Base-by-base conservation (phyloP, 495 filamentous ascomycete genomes). In the Daldinia vernicosa region DNA sequence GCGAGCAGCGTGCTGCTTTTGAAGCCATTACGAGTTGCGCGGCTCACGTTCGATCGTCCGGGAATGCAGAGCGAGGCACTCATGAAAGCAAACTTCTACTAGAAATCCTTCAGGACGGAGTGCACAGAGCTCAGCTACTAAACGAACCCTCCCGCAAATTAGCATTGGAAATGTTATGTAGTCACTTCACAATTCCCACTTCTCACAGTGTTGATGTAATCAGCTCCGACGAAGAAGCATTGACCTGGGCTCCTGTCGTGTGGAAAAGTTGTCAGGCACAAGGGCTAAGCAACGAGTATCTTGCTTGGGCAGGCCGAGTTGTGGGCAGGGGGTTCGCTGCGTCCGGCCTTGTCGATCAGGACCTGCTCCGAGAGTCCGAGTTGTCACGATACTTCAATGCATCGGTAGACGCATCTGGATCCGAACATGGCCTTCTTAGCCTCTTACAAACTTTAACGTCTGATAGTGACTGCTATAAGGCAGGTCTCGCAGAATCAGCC, bases 271-370 rank as follows among this genome's bases (percentile, higher is more conserved):
- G 93, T 70, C 85, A 88, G 63, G 82, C 84, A 26, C 80, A 84
- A 40, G 79, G 83, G 9, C 83, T 90, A 32, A 90, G 89, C 47
- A 80, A 83, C 28, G 85, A 88, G 22, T 98, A 95, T 76, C 80
- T 91, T 12, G 79, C 92, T 4, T 99, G 95, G 95, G 91, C 91
- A 40, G 93, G 90, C 6, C 86, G 89, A 59, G 90, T 94, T 15
- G 83, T 99, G 24, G 95, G 95, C 19, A 87, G 93, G 71, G 90
- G 93, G 0, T 98, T 94, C 79, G 89, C 91, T 50, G 85, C 91
- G 4, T 91, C 89, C 54, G 92, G 92, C 17, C 80, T 87, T 63
- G 84, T 92, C 22, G 85, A 86, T 32, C 76, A 76, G 55, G 84
- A 86, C 40, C 80, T 91, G 63, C 76, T 88, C 0, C 83, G 83